These are phyloP conservation scores for Cystobasidium tubakii DNA, from an alignment of 768 basidiomycete genomes.

Conservation along the genomic window DNA sequence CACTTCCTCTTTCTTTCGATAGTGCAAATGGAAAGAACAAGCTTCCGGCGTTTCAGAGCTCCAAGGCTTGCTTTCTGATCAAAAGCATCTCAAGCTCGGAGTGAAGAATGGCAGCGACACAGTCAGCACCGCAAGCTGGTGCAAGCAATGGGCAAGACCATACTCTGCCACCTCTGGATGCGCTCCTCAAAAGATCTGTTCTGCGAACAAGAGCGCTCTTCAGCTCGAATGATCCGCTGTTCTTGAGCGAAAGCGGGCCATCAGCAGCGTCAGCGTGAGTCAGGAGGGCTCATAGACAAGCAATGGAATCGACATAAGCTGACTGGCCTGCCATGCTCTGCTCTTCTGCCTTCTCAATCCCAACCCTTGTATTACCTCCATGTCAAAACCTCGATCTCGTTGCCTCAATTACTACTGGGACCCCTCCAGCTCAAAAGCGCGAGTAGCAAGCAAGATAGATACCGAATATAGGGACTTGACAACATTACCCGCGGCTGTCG, in stretches of 20 bases:
- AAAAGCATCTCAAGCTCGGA: background rate
- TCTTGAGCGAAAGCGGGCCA: conserved; percentile 20
- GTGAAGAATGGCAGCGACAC: conserved; percentile 6
- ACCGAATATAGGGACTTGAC: conserved; percentile 85
- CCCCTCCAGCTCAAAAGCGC: conserved; percentile 42
- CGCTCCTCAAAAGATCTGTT: conserved; percentile 37
- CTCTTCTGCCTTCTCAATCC: background rate
- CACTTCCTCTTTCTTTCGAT: no score
- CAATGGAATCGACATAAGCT: no score
- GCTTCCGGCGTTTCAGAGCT: background rate
- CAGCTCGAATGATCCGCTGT: conserved; percentile 28
- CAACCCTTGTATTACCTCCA: background rate
- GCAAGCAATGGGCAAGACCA: background rate
- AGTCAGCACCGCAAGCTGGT: background rate
- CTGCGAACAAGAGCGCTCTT: conserved; percentile 43
- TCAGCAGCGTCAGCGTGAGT: conserved; percentile 12
- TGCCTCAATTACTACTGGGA: background rate
- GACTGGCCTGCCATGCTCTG: background rate
- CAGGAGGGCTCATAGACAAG: background rate
- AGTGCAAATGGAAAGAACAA: no score
- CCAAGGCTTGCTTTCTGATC: background rate
- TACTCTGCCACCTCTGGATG: conserved; percentile 42
- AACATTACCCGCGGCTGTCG: conserved; percentile 70
- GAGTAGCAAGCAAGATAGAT: conserved; percentile 74
- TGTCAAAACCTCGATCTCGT: background rate